These are phyloP conservation scores for Metarhizium humberi DNA, from an alignment of 2,329 filamentous ascomycete genomes.

Conservation along the genomic window DNA sequence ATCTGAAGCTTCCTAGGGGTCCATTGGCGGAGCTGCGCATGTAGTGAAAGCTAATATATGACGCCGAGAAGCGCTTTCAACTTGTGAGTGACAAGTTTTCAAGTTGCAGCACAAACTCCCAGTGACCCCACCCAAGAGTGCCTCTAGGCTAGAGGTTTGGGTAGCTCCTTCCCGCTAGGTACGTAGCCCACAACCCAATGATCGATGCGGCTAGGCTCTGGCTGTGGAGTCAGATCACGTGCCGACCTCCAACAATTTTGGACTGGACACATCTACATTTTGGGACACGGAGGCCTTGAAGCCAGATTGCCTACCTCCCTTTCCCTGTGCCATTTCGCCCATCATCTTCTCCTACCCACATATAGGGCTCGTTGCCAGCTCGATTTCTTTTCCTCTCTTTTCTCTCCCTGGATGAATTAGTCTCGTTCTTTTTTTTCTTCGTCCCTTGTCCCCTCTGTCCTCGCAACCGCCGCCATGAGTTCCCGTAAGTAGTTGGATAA, in stretches of 20 bases:
- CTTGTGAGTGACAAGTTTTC: background rate
- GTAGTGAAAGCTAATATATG: background rate
- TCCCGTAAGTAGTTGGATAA: conserved; percentile 37
- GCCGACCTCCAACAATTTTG: conserved; percentile 24
- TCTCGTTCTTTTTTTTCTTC: conserved; percentile 27
- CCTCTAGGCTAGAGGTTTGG: too few relatives aligned
- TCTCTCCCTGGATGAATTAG: conserved; percentile 29
- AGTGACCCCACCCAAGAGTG: too few relatives aligned
- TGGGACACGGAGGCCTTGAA: conserved; percentile 21
- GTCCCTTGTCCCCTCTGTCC: conserved; percentile 6
- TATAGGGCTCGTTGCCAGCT: conserved; percentile 29
- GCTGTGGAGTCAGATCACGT: conserved; percentile 19
- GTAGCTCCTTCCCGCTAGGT: background rate
- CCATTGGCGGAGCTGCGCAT: background rate
- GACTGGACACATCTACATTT: conserved; percentile 35
- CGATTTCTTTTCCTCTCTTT: conserved; percentile 24
- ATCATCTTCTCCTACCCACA: conserved; percentile 20
- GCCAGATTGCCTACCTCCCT: conserved; percentile 33
- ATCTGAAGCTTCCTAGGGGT: conserved; percentile 4
- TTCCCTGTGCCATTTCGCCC: conserved; percentile 22
- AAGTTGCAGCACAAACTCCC: too few relatives aligned
- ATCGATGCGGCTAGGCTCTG: background rate
- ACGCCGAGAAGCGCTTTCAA: background rate
- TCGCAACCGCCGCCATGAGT: conserved; percentile 40
- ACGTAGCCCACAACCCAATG: background rate